These are phyloP conservation scores for Eucalyptus grandis DNA, from an alignment of 345 rosid species.

Conservation along the genomic window DNA sequence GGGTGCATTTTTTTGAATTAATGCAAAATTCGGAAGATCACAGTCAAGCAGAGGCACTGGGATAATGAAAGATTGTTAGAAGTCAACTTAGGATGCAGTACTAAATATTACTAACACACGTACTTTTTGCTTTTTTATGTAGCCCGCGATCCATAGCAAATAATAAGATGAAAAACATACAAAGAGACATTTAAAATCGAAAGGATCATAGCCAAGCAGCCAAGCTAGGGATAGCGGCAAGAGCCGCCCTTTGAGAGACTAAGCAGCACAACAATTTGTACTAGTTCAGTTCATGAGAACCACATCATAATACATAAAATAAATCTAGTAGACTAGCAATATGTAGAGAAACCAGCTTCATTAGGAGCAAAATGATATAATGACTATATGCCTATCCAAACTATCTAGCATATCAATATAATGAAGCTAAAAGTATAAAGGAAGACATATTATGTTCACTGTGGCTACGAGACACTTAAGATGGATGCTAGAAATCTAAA, in stretches of 20 bases:
- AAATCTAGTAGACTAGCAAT: background rate
- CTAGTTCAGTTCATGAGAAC: background rate
- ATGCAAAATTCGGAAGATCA: background rate
- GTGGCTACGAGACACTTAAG: background rate
- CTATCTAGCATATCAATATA: background rate
- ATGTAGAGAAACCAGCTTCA: background rate
- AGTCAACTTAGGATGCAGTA: background rate
- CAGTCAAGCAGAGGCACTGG: background rate
- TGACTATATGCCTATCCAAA: background rate
- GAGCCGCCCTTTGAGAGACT: background rate
- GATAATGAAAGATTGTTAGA: background rate
- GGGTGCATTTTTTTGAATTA: background rate
- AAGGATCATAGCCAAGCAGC: background rate
- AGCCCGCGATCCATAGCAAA: background rate
- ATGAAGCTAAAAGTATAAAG: background rate
- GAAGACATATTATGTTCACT: background rate
- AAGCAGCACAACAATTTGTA: background rate
- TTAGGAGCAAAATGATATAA: background rate
- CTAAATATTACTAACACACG: background rate
- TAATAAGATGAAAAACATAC: background rate
- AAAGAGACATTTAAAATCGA: background rate
- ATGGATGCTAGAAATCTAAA: background rate
- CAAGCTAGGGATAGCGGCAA: background rate
- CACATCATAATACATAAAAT: background rate
- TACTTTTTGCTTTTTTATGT: background rate